Evolutionary conservation across 2,329 filamentous ascomycete genomes (phyloP).

Genomic region (Diplodia seriata): DNA sequence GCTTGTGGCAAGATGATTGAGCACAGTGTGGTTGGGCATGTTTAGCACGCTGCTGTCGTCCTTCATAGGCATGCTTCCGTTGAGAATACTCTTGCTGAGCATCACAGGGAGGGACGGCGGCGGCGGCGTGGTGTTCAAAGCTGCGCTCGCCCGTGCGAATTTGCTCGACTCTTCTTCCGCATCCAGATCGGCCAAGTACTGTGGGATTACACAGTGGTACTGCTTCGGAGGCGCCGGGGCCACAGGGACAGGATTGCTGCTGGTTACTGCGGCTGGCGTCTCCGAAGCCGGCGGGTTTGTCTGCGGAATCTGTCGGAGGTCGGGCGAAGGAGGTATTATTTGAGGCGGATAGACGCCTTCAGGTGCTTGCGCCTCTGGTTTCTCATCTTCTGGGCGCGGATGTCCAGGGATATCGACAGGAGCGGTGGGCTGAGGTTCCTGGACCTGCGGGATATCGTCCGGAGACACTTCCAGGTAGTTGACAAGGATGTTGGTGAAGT

Average conservation of each 20-base stretch:
- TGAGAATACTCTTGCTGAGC: slow-evolving; percentile 91
- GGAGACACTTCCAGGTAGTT: slow-evolving; percentile 96
- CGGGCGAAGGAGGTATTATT: slow-evolving; percentile 45
- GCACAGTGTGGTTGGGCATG: slow-evolving; percentile 94
- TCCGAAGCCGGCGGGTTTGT: slow-evolving; percentile 37
- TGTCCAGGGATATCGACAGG: slow-evolving; percentile 39
- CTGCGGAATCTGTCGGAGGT: slow-evolving; percentile 38
- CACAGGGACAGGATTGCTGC: slow-evolving; percentile 36
- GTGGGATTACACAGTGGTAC: slow-evolving; percentile 78
- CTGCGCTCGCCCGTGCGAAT: slow-evolving; percentile 76
- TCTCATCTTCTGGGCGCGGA: slow-evolving; percentile 8
- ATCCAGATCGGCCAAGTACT: slow-evolving; percentile 86
- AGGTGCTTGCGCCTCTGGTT: slow-evolving; percentile 38
- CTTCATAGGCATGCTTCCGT: slow-evolving; percentile 89
- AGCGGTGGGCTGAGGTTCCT: slow-evolving; percentile 37
- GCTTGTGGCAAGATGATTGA: slow-evolving; percentile 96
- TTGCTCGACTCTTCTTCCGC: slow-evolving; percentile 77
- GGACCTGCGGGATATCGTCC: slow-evolving; percentile 64
- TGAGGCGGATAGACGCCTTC: slow-evolving; percentile 52
- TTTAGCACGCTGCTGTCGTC: slow-evolving; percentile 97
- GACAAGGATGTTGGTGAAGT: slow-evolving; percentile 96
- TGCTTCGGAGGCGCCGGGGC: slow-evolving; percentile 56
- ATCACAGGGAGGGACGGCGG: slow-evolving; percentile 90
- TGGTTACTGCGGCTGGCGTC: slow-evolving; percentile 38
- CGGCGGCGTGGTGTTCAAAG: slow-evolving; percentile 78